These are phyloP conservation scores for Saccharomycopsis sp. DNA, from an alignment of 805 yeast genomes.

Conservation along the genomic window DNA sequence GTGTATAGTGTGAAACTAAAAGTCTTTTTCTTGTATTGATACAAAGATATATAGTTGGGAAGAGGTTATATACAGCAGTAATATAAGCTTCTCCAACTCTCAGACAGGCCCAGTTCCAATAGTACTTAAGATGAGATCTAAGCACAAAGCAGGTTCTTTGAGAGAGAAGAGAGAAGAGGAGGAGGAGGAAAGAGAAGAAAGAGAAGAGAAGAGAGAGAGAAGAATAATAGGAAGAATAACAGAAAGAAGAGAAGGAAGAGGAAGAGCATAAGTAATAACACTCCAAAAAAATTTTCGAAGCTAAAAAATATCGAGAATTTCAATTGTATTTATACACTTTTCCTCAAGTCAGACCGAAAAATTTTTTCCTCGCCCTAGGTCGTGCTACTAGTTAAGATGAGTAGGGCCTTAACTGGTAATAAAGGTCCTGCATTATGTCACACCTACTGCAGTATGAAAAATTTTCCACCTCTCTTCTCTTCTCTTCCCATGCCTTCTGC, in stretches of 20 bases:
- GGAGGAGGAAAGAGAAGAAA: slow-evolving; percentile 26
- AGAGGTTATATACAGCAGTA: not conserved
- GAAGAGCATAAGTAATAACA: not conserved
- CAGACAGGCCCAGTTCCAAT: slow-evolving; percentile 16
- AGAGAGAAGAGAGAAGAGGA: slow-evolving; percentile 37
- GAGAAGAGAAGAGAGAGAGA: slow-evolving; percentile 18
- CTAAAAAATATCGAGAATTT: not conserved
- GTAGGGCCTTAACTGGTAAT: not conserved
- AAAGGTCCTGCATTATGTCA: not conserved
- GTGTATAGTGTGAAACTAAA: slow-evolving; percentile 16
- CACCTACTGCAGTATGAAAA: not conserved
- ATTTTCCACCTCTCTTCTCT: not conserved
- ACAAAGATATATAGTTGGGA: slow-evolving; percentile 1
- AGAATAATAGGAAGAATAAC: slow-evolving; percentile 22
- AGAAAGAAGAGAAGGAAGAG: slow-evolving; percentile 4
- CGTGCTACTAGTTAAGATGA: not conserved
- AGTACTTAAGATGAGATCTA: slow-evolving; percentile 8
- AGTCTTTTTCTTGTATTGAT: slow-evolving; percentile 1
- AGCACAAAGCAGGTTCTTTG: slow-evolving; percentile 28
- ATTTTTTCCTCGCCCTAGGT: not conserved
- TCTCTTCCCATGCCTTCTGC: not conserved
- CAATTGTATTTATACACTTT: not conserved
- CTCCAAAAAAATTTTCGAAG: not conserved
- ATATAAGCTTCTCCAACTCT: slow-evolving; percentile 8
- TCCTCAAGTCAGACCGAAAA: not conserved